Evolutionary conservation across 2,329 filamentous ascomycete species (phyloP).

Genomic region (Claviceps digitariae): DNA sequence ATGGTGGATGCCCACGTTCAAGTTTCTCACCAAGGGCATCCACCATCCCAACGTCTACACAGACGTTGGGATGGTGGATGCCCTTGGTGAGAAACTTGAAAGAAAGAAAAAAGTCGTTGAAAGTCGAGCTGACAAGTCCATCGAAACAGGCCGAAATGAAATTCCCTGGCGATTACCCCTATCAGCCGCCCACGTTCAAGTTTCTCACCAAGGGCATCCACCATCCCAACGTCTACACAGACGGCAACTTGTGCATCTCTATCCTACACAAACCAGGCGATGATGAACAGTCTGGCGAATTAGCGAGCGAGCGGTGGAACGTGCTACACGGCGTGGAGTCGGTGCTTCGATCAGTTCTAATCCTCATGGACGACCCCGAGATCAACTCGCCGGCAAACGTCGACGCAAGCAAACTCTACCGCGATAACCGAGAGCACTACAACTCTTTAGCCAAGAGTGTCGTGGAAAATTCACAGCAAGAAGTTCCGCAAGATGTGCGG

Average conservation of each 20-base stretch:
- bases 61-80: constrained; percentile 88
- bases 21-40: constrained; percentile 60
- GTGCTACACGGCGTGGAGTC: constrained; percentile 90
- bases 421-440: constrained; percentile 59
- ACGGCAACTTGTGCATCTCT: constrained; percentile 88
- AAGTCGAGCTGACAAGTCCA: background rate
- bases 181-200: constrained; percentile 74
- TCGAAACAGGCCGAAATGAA: constrained; percentile 59
- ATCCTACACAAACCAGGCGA: constrained; percentile 90
- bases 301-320: constrained; percentile 84
- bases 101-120: background rate
- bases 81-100: constrained; percentile 52
- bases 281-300: constrained; percentile 82
- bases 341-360: constrained; percentile 81
- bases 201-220: constrained; percentile 63
- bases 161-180: constrained; percentile 83
- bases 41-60: constrained; percentile 91
- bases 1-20: constrained; percentile 87
- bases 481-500: constrained; percentile 65
- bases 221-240: constrained; percentile 87
- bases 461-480: constrained; percentile 59
- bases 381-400: constrained; percentile 91
- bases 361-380: constrained; percentile 86
- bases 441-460: constrained; percentile 54
- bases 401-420: constrained; percentile 76